Evolutionary conservation across 345 rosid genomes (phyloP), one percentile per base, ranked within the genome.

Genomic region (Salix viminalis): DNA sequence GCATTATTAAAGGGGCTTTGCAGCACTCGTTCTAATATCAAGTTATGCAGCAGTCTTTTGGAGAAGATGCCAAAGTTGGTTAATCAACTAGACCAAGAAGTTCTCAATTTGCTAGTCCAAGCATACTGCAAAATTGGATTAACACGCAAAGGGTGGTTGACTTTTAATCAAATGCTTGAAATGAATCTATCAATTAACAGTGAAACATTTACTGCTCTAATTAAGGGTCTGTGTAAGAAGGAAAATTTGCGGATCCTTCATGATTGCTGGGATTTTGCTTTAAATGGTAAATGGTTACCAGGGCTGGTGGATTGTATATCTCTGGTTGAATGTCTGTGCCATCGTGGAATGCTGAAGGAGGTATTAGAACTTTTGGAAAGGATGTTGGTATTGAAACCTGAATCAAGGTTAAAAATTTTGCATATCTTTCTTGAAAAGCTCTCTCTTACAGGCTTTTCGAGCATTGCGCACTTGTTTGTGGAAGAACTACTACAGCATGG

Each of bases 91-190:
- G 89, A 88, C 70, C 82, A 85, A 81, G 92, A 89, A 69, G 83
- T 83, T 52, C 83, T 88, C 18, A 88, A 91, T 81, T 79, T 86
- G 83, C 89, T 90, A 21, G 77, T 85, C 42, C 91, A 77, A 84
- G 86, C 87, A 65, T 88, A 83, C 76, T 89, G 94, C 84, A 88
- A 83, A 79, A 86, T 78, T 73, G 90, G 93, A 70, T 80, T 88
- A 79, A 81, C 73, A n/a, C 69, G 74, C 75, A 85, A 84, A 56
- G 94, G 85, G 41, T 86, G 76, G 77, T 77, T 76, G 69, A 69
- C 88, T 73, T 85, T 89, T 76, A 67, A 82, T 69, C 81, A 81
- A 72, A 92, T 91, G 91, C 76, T 85, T 46, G 86, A 81, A 39
- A 85, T 78, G 82, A 54, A 83, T 79, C 69, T 76, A 61, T 81